phyloP scores from a whole-genome alignment of 192 early-diverging fungal genomes.

The Coemansia sp. region DNA sequence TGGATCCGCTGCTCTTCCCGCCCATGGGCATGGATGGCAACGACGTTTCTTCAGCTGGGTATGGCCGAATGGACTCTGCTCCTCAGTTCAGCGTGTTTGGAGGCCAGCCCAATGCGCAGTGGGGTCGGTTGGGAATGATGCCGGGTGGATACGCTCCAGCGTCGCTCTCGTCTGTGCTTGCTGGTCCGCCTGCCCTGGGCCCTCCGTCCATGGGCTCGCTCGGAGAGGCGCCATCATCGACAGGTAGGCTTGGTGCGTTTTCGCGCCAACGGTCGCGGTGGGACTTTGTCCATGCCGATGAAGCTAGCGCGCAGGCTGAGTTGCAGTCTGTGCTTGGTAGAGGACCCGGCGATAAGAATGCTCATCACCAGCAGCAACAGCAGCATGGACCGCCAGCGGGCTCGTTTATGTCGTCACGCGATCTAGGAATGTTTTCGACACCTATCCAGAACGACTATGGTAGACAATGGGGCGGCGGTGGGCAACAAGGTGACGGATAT shows the following conservation, averaged over 20 bases:
- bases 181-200: conserved; percentile 3
- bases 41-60: not conserved
- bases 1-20: conserved; percentile 47
- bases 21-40: conserved; percentile 20
- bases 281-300: conserved; percentile 46
- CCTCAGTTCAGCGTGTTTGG: conserved; percentile 32
- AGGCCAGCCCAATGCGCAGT: conserved; percentile 18
- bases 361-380: conserved; percentile 1
- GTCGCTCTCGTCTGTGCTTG: conserved; percentile 24
- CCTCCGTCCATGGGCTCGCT: conserved; percentile 6
- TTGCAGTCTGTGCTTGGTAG: conserved; percentile 49
- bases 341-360: not conserved
- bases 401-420: conserved; percentile 43
- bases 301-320: conserved; percentile 53
- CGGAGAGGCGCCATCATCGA: conserved; percentile 1
- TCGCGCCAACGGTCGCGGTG: conserved; percentile 44
- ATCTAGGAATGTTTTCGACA: conserved; percentile 50
- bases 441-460: conserved; percentile 31
- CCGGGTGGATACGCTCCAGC: conserved; percentile 22
- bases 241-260: conserved; percentile 9
- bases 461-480: conserved; percentile 22
- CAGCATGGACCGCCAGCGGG: conserved; percentile 6
- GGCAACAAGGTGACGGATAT: conserved; percentile 5
- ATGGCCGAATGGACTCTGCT: conserved; percentile 4
- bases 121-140: conserved; percentile 15